phyloP scores from a whole-genome alignment of 2,329 filamentous ascomycete genomes.

The Penicillium crustosum region DNA sequence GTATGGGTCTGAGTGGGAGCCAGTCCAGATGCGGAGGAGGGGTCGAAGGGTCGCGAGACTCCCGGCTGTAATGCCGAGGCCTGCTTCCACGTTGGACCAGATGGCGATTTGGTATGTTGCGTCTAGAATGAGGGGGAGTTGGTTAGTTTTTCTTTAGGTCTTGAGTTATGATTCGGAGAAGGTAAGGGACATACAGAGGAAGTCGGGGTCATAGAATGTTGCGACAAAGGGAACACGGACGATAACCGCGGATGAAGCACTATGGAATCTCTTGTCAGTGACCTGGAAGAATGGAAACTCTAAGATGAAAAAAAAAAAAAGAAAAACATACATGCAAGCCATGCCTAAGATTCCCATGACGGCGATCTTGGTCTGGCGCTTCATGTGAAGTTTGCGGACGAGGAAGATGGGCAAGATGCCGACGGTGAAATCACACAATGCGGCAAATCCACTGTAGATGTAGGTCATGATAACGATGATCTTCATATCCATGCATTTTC shows the following conservation, averaged over 20 bases:
- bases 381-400: slow-evolving; percentile 58
- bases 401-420: slow-evolving; percentile 56
- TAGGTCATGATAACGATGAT: slow-evolving; percentile 38
- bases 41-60: slow-evolving; percentile 52
- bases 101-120: slow-evolving; percentile 48
- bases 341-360: slow-evolving; percentile 56
- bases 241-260: slow-evolving; percentile 48
- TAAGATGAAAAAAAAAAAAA: slow-evolving; percentile 10
- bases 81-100: slow-evolving; percentile 39
- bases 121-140: slow-evolving; percentile 20
- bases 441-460: slow-evolving; percentile 35
- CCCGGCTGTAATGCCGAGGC: slow-evolving; percentile 46
- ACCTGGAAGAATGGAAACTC: slow-evolving; percentile 1
- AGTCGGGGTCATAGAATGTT: slow-evolving; percentile 40
- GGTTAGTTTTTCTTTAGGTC: not conserved
- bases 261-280: slow-evolving; percentile 9
- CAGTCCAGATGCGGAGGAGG: slow-evolving; percentile 40
- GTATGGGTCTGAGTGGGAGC: slow-evolving; percentile 19
- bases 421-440: slow-evolving; percentile 53
- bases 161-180: not conserved
- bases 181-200: slow-evolving; percentile 28
- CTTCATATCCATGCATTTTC: slow-evolving; percentile 44
- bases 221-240: slow-evolving; percentile 46
- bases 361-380: slow-evolving; percentile 51
- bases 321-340: slow-evolving; percentile 50